Evolutionary conservation across 441 rosid species (phyloP), one percentile per base, ranked within the genome.

Genomic region (Gossypium schwendimanii): DNA sequence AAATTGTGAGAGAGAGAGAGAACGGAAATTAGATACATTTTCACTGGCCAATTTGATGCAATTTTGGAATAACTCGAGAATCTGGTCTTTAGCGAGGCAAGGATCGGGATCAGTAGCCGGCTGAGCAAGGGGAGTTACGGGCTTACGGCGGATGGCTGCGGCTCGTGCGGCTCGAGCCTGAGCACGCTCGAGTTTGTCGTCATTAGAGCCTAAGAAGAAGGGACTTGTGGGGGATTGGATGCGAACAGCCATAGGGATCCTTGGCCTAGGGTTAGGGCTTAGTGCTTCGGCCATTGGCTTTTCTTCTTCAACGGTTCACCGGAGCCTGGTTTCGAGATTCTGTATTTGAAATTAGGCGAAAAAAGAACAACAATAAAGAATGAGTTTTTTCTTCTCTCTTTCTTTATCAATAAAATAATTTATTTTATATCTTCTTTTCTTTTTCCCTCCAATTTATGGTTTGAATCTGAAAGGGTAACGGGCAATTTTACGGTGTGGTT

Each of bases 21-120:
- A 45, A 47, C 24, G 28, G 70, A 3, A 41, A 69, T 71, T 17
- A 73, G 83, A 39, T 45, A 94, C 97, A 77, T 94, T 94, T 85
- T 92, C 97, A 66, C 95, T 89, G 53, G 97, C 97, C 69, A 94
- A 86, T 83, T 92, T 94, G 85, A 94, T 92, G 83, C 97, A 92
- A 21, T 94, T 94, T 62, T 83, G 91, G 63, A 90, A 90, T 81
- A 93, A 79, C 53, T 88, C 98, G 59, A 93, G 82, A 70, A 94
- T 91, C 79, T 91, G 96, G 73, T 87, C 86, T 80, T 89, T 87
- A 72, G 82, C 88, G 17, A 92, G 92, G 81, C 86, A 83, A 23
- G 87, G 88, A 64, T 92, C 90, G 52, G 80, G 49, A 58, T 79
- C 78, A 44, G 57, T 74, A 33, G 76, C 77, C 1, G 36, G 82